These are phyloP conservation scores for Corylus heterophylla DNA, from an alignment of 306 rosid genomes.

Conservation along the genomic window DNA sequence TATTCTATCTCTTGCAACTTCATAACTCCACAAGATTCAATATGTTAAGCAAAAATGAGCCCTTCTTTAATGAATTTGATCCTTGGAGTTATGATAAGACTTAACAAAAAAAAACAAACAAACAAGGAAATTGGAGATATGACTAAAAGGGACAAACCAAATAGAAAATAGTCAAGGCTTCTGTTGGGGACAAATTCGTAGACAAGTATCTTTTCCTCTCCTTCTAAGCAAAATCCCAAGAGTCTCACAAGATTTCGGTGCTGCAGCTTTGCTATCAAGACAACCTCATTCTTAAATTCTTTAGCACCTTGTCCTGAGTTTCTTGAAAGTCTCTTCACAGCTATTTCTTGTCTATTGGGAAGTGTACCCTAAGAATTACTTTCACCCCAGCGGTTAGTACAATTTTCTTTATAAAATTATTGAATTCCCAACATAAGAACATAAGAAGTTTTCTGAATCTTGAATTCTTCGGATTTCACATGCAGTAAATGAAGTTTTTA, in stretches of 20 bases:
- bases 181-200: slow-evolving; percentile 33
- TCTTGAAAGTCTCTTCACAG: slow-evolving; percentile 33
- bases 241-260: slow-evolving; percentile 35
- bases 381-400: not conserved
- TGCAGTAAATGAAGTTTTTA: too few species aligned
- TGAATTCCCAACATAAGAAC: too few species aligned
- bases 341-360: slow-evolving; percentile 23
- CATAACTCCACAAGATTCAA: too few species aligned
- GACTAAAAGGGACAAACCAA: not conserved
- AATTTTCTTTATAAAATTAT: too few species aligned
- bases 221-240: slow-evolving; percentile 40
- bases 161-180: slow-evolving; percentile 30
- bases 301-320: slow-evolving; percentile 25
- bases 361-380: slow-evolving; percentile 19
- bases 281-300: slow-evolving; percentile 39
- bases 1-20: too few species aligned
- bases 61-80: too few species aligned
- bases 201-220: slow-evolving; percentile 32
- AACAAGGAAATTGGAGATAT: not conserved
- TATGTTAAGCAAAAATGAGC: too few species aligned
- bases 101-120: too few species aligned
- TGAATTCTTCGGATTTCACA: too few species aligned
- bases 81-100: too few species aligned
- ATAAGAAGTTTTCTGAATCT: too few species aligned
- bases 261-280: slow-evolving; percentile 34